Conservation (phyloP, 2,329 filamentous ascomycete genomes). For the Ophiocordyceps camponoti-rufipedis region DNA sequence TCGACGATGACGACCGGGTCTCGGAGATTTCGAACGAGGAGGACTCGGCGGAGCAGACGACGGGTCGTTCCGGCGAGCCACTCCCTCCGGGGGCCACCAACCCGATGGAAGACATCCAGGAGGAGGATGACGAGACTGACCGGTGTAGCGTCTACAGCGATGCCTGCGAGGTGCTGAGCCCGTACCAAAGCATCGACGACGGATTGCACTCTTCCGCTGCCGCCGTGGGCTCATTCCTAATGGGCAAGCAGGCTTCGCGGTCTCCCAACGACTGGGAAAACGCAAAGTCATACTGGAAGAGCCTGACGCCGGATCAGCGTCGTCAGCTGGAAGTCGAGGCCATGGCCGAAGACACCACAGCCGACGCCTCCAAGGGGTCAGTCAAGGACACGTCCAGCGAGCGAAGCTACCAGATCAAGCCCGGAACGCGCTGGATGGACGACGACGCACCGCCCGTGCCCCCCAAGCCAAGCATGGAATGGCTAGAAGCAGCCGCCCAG, state of each 20-base stretch:
- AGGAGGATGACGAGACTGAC: slow-evolving; percentile 27
- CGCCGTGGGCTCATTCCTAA: slow-evolving; percentile 27
- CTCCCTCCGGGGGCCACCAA: slow-evolving; percentile 1
- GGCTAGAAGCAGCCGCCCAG: background rate
- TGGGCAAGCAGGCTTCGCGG: background rate
- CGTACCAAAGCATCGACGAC: slow-evolving; percentile 32
- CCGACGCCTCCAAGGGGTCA: slow-evolving; percentile 2
- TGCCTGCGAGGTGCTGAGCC: slow-evolving; percentile 54
- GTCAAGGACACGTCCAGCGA: slow-evolving; percentile 4
- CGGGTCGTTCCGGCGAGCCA: slow-evolving; percentile 7
- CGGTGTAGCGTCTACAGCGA: slow-evolving; percentile 52
- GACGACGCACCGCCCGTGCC: slow-evolving; percentile 3
- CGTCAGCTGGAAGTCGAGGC: slow-evolving; percentile 42
- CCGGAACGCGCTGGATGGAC: slow-evolving; percentile 11
- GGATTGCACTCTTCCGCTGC: slow-evolving; percentile 52
- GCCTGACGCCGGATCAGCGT: slow-evolving; percentile 42
- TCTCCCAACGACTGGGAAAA: slow-evolving; percentile 41
- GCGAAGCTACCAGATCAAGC: slow-evolving; percentile 21
- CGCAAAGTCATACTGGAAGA: slow-evolving; percentile 52
- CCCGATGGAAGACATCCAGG: slow-evolving; percentile 16
- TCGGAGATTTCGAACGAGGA: background rate
- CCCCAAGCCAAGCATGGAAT: background rate
- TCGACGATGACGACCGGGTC: background rate
- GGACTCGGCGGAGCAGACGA: background rate
- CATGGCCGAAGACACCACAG: slow-evolving; percentile 27